phyloP scores from a whole-genome alignment of 345 rosid species.

The Rubroshorea leprosula region DNA sequence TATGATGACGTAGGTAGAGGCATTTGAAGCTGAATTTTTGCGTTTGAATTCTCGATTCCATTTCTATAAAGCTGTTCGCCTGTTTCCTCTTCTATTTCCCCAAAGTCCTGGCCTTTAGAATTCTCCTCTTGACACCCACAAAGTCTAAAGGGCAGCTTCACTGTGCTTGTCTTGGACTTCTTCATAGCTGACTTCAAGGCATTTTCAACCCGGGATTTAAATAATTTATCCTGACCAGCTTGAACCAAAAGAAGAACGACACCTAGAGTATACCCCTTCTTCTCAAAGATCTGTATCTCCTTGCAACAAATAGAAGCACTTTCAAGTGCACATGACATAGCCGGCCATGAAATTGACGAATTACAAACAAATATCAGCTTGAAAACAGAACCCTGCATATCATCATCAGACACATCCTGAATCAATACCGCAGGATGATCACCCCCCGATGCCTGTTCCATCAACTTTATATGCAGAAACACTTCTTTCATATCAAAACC shows the following conservation, averaged over 20 bases:
- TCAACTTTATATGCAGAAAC: slow-evolving; percentile 83
- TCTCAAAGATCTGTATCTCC: slow-evolving; percentile 89
- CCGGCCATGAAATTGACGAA: slow-evolving; percentile 71
- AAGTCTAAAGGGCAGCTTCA: slow-evolving; percentile 90
- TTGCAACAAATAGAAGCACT: slow-evolving; percentile 72
- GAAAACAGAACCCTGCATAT: slow-evolving; percentile 45
- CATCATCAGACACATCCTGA: slow-evolving; percentile 62
- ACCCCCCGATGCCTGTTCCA: slow-evolving; percentile 84
- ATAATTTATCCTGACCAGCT: slow-evolving; percentile 52
- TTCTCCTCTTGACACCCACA: slow-evolving; percentile 97
- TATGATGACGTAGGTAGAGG: slow-evolving; percentile 78
- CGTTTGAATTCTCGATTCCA: slow-evolving; percentile 40
- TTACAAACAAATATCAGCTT: slow-evolving; percentile 81
- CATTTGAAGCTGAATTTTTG: slow-evolving; percentile 56
- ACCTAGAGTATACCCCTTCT: slow-evolving; percentile 85
- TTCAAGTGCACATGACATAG: slow-evolving; percentile 75
- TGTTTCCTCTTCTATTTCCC: slow-evolving; percentile 67
- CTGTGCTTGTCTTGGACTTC: slow-evolving; percentile 52
- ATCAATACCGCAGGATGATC: slow-evolving; percentile 69
- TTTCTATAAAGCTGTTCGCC: slow-evolving; percentile 40
- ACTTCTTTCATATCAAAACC: slow-evolving; percentile 94
- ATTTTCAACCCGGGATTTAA: slow-evolving; percentile 57
- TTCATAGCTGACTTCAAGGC: slow-evolving; percentile 67
- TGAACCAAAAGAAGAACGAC: slow-evolving; percentile 59
- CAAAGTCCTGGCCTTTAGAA: slow-evolving; percentile 46